Percentiles rank a stretch among this genome's conserved stretches.
Conservation (phyloP, 2,329 filamentous ascomycete genomes). For the Waltergamsia citrina region DNA sequence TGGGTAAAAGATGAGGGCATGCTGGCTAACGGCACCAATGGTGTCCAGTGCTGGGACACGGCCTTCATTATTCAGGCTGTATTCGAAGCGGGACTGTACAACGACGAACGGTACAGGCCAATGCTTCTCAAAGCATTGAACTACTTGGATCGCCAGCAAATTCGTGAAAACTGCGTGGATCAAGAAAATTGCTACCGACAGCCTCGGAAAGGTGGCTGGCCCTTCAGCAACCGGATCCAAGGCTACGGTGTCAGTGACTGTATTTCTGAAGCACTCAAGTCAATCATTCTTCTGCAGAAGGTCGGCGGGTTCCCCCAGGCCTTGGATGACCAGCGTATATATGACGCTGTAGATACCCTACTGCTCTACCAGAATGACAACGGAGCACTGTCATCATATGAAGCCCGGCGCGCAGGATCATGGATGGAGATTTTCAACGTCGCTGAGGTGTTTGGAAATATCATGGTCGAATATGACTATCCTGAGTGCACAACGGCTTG, state of each 20-base stretch:
- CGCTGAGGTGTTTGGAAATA: conserved; percentile 89
- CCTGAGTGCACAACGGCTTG: conserved; percentile 95
- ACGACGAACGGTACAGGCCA: conserved; percentile 65
- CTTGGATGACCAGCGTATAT: conserved; percentile 67
- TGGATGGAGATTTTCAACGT: conserved; percentile 82
- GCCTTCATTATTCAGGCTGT: conserved; percentile 80
- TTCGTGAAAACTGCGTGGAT: conserved; percentile 71
- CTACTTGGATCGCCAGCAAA: conserved; percentile 87
- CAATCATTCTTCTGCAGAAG: conserved; percentile 75
- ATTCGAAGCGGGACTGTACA: conserved; percentile 68
- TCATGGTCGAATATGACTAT: conserved; percentile 99
- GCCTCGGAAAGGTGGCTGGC: conserved; percentile 86
- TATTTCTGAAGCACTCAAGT: conserved; percentile 82
- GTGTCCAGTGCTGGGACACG: conserved; percentile 97
- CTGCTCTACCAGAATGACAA: conserved; percentile 82
- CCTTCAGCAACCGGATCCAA: conserved; percentile 85
- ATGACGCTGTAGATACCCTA: conserved; percentile 83
- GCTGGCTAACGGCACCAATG: conserved; percentile 93
- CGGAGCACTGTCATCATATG: conserved; percentile 86
- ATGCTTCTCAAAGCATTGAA: conserved; percentile 77
- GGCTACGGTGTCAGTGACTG: conserved; percentile 96
- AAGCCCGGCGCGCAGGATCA: conserved; percentile 68
- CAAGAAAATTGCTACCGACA: conserved; percentile 81
- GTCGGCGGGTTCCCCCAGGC: conserved; percentile 64
- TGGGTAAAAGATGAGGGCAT: conserved; percentile 92